Conservation (phyloP, 2,329 filamentous ascomycete genomes). For the Huntiella moniliformis region DNA sequence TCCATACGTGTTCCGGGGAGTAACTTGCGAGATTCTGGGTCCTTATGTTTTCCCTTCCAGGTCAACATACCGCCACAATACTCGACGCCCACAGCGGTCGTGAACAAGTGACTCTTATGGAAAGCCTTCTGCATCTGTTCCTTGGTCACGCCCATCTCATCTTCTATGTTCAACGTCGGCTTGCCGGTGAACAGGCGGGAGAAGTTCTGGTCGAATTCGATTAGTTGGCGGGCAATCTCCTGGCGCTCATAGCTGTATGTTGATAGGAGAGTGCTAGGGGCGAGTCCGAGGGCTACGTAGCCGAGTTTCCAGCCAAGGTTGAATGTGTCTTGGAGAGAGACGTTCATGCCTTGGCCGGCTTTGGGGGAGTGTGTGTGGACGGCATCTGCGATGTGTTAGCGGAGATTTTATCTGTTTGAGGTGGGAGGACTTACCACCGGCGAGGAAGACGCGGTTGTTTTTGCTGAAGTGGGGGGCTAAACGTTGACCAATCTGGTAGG, state of each 20-base stretch:
- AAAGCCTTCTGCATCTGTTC: constrained; percentile 43
- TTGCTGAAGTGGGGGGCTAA: constrained; percentile 35
- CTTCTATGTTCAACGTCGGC: constrained; percentile 40
- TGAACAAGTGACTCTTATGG: constrained; percentile 30
- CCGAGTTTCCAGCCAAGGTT: constrained; percentile 35
- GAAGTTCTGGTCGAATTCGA: constrained; percentile 29
- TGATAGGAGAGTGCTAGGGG: constrained; percentile 22
- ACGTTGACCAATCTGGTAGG: constrained; percentile 45
- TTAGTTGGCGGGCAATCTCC: constrained; percentile 25
- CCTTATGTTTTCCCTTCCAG: constrained; percentile 15
- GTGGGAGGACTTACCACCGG: constrained; percentile 32
- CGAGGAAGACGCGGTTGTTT: constrained; percentile 41
- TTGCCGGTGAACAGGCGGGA: constrained; percentile 31
- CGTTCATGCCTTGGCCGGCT: constrained; percentile 48
- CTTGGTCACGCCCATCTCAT: constrained; percentile 42
- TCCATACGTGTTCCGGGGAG: constrained; percentile 36
- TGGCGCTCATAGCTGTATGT: constrained; percentile 35
- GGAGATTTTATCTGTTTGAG: constrained; percentile 17
- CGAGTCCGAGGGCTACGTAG: constrained; percentile 21
- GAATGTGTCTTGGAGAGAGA: constrained; percentile 42
- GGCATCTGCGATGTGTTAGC: constrained; percentile 21
- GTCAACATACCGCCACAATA: constrained; percentile 17
- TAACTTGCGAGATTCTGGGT: constrained; percentile 17
- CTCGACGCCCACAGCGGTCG: constrained; percentile 14
- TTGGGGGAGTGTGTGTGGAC: constrained; percentile 30